Evolutionary conservation across 306 rosid genomes (phyloP).

Genomic region (Lotus japonicus): DNA sequence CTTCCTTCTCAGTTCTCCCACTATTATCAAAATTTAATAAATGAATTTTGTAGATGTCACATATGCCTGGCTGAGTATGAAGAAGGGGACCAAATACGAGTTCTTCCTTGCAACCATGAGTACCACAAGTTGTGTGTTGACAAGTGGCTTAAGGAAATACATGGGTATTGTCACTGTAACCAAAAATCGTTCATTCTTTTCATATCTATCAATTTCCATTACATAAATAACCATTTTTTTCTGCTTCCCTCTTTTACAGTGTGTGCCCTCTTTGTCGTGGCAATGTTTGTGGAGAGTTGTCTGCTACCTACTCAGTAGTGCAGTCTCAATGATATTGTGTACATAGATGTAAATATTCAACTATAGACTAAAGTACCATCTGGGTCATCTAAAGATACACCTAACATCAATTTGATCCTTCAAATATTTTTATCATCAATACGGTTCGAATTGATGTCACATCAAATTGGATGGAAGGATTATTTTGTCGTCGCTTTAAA

Average conservation of each 20-base stretch:
- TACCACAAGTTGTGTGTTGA: conserved; percentile 89
- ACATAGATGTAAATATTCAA: conserved; percentile 41
- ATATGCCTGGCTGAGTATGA: conserved; percentile 96
- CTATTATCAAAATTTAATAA: neutral
- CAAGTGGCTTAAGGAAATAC: conserved; percentile 98
- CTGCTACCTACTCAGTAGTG: conserved; percentile 43
- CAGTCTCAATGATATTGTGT: conserved; percentile 50
- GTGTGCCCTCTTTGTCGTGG: conserved; percentile 97
- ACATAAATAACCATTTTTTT: neutral
- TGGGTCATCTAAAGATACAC: conserved; percentile 11
- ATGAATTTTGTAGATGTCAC: conserved; percentile 57
- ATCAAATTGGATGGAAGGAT: neutral
- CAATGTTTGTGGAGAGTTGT: conserved; percentile 69
- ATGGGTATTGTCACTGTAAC: conserved; percentile 50
- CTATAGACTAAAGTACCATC: neutral
- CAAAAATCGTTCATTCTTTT: neutral
- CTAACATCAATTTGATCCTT: conserved; percentile 13
- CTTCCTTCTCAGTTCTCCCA: neutral
- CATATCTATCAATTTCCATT: neutral
- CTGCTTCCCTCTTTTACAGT: conserved; percentile 34
- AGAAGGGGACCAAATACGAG: conserved; percentile 86
- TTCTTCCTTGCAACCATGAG: conserved; percentile 91
- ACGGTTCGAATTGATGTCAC: conserved; percentile 3
- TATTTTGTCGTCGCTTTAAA: conserved; percentile 1
- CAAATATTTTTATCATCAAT: neutral